Conservation (phyloP, 805 yeast genomes). For the Myxozyma kluyveri region DNA sequence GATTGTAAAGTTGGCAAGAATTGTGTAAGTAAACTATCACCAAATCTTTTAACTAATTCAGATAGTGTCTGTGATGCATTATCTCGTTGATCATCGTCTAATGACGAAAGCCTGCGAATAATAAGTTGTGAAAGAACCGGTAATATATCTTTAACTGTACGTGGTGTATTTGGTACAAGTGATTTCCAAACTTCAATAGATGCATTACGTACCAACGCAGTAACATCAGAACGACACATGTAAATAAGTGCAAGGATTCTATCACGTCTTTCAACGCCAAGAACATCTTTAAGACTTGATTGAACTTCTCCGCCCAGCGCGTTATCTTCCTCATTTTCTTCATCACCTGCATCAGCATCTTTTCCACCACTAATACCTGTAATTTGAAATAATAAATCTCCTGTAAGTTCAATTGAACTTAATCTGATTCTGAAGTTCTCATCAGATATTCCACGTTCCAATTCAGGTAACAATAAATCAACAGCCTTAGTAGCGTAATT, state of each 20-base stretch:
- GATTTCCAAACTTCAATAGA: slow-evolving; percentile 97
- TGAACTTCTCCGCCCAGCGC: slow-evolving; percentile 47
- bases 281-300: slow-evolving; percentile 65
- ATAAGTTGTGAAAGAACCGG: slow-evolving; percentile 78
- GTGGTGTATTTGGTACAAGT: slow-evolving; percentile 91
- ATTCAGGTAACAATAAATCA: slow-evolving; percentile 87
- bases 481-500: slow-evolving; percentile 91
- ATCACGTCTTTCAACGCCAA: slow-evolving; percentile 88
- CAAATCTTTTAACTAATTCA: slow-evolving; percentile 91
- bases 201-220: slow-evolving; percentile 82
- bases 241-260: slow-evolving; percentile 80
- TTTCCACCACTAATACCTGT: slow-evolving; percentile 78
- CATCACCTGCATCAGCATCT: slow-evolving; percentile 46
- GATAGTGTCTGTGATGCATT: slow-evolving; percentile 94
- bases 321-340: slow-evolving; percentile 43
- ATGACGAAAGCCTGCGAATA: slow-evolving; percentile 78
- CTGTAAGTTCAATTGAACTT: slow-evolving; percentile 91
- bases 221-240: slow-evolving; percentile 88
- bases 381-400: slow-evolving; percentile 89
- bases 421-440: slow-evolving; percentile 80
- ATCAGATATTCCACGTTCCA: slow-evolving; percentile 85
- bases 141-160: slow-evolving; percentile 85
- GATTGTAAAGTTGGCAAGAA: slow-evolving; percentile 80
- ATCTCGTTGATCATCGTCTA: slow-evolving; percentile 71
- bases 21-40: slow-evolving; percentile 78